Evolutionary conservation across 192 early-diverging fungal genomes (phyloP).

Genomic region (Haplosporangium gracile): DNA sequence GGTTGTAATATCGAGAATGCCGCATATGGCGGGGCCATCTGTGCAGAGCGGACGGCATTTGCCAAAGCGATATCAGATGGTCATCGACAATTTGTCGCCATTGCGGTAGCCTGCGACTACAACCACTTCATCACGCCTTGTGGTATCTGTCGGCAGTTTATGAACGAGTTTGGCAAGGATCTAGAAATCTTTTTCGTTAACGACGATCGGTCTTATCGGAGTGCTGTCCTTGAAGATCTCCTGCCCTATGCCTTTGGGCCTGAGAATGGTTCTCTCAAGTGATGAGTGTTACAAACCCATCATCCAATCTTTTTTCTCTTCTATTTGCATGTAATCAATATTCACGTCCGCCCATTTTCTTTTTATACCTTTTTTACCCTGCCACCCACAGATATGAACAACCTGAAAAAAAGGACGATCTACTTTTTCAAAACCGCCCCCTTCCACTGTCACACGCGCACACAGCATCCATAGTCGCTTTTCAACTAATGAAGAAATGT

Average conservation of each 20-base stretch:
- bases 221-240: conserved; percentile 33
- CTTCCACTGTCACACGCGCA: background rate
- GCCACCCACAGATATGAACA: background rate
- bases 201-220: conserved; percentile 40
- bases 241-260: conserved; percentile 46
- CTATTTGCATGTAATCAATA: too few relatives aligned
- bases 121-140: conserved; percentile 41
- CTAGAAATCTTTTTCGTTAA: conserved; percentile 50
- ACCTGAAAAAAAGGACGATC: background rate
- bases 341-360: background rate
- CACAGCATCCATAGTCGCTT: background rate
- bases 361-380: background rate
- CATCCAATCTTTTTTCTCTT: background rate
- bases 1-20: conserved; percentile 93
- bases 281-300: background rate
- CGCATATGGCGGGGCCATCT: conserved; percentile 86
- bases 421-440: background rate
- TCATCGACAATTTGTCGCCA: conserved; percentile 60
- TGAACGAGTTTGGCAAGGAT: conserved; percentile 50
- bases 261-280: conserved; percentile 10
- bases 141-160: conserved; percentile 47
- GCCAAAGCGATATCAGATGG: conserved; percentile 90
- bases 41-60: conserved; percentile 91
- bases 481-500: background rate
- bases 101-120: conserved; percentile 57